These are phyloP conservation scores for Boletus huronensis DNA, from an alignment of 768 basidiomycete species.

Conservation along the genomic window DNA sequence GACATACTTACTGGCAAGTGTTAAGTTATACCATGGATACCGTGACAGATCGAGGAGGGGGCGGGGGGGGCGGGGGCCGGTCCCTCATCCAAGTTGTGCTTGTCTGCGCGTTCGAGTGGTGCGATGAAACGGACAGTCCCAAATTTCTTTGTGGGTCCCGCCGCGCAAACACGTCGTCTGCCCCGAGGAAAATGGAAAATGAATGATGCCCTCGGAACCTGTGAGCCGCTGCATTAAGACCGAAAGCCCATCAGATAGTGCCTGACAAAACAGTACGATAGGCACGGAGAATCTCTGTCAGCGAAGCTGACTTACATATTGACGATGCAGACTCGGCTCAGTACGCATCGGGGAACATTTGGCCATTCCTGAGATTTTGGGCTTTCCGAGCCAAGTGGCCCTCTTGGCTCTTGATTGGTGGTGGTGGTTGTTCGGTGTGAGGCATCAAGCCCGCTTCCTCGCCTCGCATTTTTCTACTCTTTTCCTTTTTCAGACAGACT, in stretches of 20 bases:
- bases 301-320: neutral
- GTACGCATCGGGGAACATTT: neutral
- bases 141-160: neutral
- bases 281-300: neutral
- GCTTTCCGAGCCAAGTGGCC: neutral
- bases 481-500: neutral
- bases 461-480: neutral
- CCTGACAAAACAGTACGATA: neutral
- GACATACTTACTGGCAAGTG: neutral
- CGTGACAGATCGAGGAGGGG: too few species aligned
- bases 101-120: neutral
- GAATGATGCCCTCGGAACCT: neutral
- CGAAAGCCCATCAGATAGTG: neutral
- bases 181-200: neutral
- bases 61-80: too few species aligned
- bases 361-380: neutral
- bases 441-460: neutral
- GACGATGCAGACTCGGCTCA: neutral
- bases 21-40: neutral
- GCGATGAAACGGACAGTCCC: neutral
- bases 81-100: neutral
- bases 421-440: too few species aligned
- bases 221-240: neutral
- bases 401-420: neutral
- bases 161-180: neutral